Conservation (phyloP, 2,329 filamentous ascomycete genomes). For the Hymenoscyphus repandus region DNA sequence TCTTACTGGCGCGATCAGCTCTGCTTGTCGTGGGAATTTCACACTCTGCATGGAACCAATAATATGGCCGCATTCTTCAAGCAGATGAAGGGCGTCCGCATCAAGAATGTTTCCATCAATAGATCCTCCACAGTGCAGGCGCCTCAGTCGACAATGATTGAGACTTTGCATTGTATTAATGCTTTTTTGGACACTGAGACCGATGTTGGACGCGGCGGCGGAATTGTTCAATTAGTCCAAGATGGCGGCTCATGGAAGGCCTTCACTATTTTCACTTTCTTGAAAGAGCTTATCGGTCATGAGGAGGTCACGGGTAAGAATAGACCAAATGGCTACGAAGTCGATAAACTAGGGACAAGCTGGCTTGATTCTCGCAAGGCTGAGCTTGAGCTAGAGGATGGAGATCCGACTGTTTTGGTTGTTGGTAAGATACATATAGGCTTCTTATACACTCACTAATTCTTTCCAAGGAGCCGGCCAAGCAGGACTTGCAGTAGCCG, state of each 20-base stretch:
- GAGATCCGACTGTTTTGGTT: conserved; percentile 51
- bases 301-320: conserved; percentile 44
- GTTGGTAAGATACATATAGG: conserved; percentile 43
- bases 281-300: conserved; percentile 48
- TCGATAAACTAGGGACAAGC: conserved; percentile 47
- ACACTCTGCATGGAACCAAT: conserved; percentile 41
- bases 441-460: not conserved
- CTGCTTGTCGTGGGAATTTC: conserved; percentile 50
- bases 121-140: conserved; percentile 13
- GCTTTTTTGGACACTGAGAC: conserved; percentile 53
- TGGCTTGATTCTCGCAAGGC: conserved; percentile 51
- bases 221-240: conserved; percentile 47
- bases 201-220: conserved; percentile 48
- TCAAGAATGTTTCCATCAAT: conserved; percentile 36
- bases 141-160: conserved; percentile 37
- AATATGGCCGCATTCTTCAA: conserved; percentile 32
- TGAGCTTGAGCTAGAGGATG: conserved; percentile 40
- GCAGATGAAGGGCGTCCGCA: conserved; percentile 20
- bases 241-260: conserved; percentile 49
- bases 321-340: conserved; percentile 53
- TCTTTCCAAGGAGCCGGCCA: conserved; percentile 49
- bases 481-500: conserved; percentile 51
- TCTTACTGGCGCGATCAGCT: conserved; percentile 57
- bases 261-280: conserved; percentile 57
- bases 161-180: conserved; percentile 45